phyloP scores from a whole-genome alignment of 2,329 filamentous ascomycete species.

The Blastomyces gilchristii region DNA sequence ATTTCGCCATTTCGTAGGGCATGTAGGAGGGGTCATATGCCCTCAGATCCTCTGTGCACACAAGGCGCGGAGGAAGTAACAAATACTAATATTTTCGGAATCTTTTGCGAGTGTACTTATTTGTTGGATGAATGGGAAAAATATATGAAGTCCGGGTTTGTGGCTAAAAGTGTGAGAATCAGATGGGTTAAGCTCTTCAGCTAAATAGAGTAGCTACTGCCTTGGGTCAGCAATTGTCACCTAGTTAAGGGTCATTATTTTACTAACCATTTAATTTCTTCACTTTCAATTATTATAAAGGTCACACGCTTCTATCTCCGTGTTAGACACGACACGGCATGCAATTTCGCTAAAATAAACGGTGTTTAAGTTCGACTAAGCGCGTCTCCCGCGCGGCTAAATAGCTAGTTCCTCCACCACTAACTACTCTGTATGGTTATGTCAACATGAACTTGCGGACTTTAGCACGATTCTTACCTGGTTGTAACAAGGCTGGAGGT shows the following conservation, averaged over 20 bases:
- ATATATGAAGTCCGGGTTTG: neutral
- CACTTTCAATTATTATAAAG: neutral
- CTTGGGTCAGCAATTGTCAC: neutral
- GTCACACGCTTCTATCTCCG: neutral
- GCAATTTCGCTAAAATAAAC: neutral
- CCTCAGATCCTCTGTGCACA: neutral
- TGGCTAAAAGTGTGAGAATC: neutral
- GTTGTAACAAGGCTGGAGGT: neutral
- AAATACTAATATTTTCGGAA: neutral
- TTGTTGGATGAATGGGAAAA: neutral
- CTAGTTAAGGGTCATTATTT: neutral
- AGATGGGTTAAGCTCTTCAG: neutral
- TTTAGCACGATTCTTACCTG: neutral
- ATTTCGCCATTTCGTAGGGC: slow-evolving; percentile 22
- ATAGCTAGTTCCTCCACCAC: neutral
- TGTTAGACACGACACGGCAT: neutral
- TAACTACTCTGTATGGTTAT: too few relatives aligned
- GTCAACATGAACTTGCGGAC: too few relatives aligned
- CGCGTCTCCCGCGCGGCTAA: neutral
- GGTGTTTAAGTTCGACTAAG: neutral
- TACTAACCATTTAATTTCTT: neutral
- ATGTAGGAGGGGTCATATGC: slow-evolving; percentile 6
- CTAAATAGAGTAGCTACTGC: neutral
- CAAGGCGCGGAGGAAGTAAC: neutral
- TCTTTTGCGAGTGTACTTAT: neutral